Evolutionary conservation across 2,329 filamentous ascomycete genomes (phyloP).

Genomic region (Botrytis hyacinthi): DNA sequence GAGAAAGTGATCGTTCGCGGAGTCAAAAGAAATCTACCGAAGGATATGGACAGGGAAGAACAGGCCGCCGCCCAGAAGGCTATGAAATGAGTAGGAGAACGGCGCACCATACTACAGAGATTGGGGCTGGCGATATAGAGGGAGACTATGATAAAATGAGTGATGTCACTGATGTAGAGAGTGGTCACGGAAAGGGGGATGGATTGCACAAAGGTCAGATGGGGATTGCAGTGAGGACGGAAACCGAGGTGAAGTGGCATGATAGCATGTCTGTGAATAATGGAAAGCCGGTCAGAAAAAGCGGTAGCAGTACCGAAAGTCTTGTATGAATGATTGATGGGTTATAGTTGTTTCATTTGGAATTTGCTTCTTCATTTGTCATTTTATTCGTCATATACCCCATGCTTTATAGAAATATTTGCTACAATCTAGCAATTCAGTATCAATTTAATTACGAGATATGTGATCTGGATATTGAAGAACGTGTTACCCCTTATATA

Average conservation of each 20-base stretch:
- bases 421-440: neutral
- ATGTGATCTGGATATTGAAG: neutral
- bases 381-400: neutral
- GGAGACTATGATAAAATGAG: slow-evolving; percentile 3
- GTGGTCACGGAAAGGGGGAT: neutral
- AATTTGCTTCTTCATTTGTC: neutral
- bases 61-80: neutral
- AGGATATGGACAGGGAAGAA: neutral
- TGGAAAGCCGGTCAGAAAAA: neutral
- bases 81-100: slow-evolving; percentile 2
- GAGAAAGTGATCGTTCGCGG: slow-evolving; percentile 1
- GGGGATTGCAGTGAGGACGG: neutral
- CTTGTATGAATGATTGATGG: neutral
- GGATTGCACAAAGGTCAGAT: neutral
- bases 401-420: neutral
- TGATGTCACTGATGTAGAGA: neutral
- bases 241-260: slow-evolving; percentile 9
- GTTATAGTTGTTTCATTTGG: neutral
- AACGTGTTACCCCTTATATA: neutral
- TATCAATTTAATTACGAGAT: neutral
- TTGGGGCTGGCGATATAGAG: neutral
- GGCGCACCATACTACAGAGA: neutral
- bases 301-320: slow-evolving; percentile 1
- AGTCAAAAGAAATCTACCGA: neutral
- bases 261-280: neutral